Evolutionary conservation across 495 filamentous ascomycete genomes (phyloP).

Genomic region (Podospora didyma): DNA sequence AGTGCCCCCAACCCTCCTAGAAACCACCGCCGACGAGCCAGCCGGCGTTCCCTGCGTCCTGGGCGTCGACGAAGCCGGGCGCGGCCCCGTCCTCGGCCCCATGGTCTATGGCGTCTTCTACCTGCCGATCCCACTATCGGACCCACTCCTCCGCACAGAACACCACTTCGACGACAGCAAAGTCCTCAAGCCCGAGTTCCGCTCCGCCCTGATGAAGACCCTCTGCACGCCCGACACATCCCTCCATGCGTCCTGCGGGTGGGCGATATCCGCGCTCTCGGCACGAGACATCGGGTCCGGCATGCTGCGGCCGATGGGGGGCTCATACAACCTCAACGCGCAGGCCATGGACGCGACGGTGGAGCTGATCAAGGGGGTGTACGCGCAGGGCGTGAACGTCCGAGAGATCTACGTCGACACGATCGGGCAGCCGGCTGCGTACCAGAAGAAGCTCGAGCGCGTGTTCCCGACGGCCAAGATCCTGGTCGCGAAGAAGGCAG

Average conservation of each 20-base stretch:
- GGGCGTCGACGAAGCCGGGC: slow-evolving; percentile 92
- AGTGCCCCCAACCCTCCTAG: slow-evolving; percentile 52
- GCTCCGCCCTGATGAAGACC: slow-evolving; percentile 68
- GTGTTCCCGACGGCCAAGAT: slow-evolving; percentile 77
- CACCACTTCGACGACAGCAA: slow-evolving; percentile 94
- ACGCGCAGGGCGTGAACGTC: slow-evolving; percentile 71
- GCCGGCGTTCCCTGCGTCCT: slow-evolving; percentile 45
- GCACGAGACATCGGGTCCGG: slow-evolving; percentile 77
- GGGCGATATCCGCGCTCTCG: slow-evolving; percentile 76
- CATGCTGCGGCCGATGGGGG: slow-evolving; percentile 65
- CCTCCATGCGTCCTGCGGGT: slow-evolving; percentile 69
- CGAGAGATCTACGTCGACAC: slow-evolving; percentile 93
- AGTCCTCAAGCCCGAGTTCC: slow-evolving; percentile 68
- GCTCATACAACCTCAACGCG: slow-evolving; percentile 87
- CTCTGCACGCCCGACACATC: slow-evolving; percentile 65
- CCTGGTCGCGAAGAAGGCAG: slow-evolving; percentile 94
- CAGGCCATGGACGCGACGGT: slow-evolving; percentile 95
- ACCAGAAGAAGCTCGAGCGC: slow-evolving; percentile 79
- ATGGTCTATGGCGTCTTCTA: slow-evolving; percentile 97
- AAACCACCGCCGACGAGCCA: slow-evolving; percentile 32
- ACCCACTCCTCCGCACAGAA: slow-evolving; percentile 64
- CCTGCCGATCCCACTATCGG: slow-evolving; percentile 63
- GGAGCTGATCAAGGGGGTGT: slow-evolving; percentile 71
- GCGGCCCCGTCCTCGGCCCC: slow-evolving; percentile 90
- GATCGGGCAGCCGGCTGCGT: slow-evolving; percentile 73